These are phyloP conservation scores for Heritiera fomes DNA, from an alignment of 345 rosid species.

Conservation along the genomic window DNA sequence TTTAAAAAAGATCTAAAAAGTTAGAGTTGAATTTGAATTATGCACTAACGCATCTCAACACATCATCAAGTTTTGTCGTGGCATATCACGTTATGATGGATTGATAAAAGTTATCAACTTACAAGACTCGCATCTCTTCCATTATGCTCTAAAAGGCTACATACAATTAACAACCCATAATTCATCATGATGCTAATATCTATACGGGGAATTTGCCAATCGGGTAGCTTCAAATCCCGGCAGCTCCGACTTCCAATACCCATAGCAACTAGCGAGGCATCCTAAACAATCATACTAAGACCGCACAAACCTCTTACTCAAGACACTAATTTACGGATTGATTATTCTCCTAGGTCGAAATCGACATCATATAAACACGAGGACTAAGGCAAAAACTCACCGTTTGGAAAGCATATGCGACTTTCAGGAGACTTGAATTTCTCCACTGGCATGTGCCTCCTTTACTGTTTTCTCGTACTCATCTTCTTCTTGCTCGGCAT, in stretches of 20 bases:
- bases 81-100: not conserved
- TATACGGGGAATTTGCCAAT: too few species aligned
- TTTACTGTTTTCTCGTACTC: conserved; percentile 78
- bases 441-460: conserved; percentile 80
- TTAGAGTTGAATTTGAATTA: too few species aligned
- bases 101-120: not conserved
- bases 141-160: not conserved
- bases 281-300: conserved; percentile 1
- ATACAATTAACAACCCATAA: not conserved
- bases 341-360: conserved; percentile 23
- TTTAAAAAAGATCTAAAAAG: too few species aligned
- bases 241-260: conserved; percentile 20
- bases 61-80: too few species aligned
- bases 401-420: conserved; percentile 7
- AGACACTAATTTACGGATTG: conserved; percentile 23
- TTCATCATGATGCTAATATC: not conserved
- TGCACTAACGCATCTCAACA: too few species aligned
- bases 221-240: conserved; percentile 7
- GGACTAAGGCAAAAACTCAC: conserved; percentile 5
- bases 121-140: not conserved
- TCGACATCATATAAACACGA: conserved; percentile 20
- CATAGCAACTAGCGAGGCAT: not conserved
- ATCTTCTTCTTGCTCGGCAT: conserved; percentile 56
- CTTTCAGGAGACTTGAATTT: conserved; percentile 42
- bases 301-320: conserved; percentile 11